Evolutionary conservation across 176 grass and related monocot genomes (phyloP).

Genomic region (Oryza australiensis): DNA sequence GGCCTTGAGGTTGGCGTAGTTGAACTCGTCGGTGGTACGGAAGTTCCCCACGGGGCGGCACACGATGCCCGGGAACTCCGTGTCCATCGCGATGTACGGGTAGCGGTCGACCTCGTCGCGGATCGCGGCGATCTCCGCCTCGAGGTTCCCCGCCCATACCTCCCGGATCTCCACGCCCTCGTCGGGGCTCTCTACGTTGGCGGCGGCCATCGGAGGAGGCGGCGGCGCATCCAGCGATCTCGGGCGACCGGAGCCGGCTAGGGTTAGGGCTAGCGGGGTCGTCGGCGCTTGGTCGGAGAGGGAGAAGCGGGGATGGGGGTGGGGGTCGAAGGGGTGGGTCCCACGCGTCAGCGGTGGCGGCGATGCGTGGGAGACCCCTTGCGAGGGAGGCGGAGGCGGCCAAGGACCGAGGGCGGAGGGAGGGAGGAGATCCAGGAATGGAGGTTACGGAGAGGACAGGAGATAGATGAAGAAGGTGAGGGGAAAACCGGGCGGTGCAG

Average conservation of each 20-base stretch:
- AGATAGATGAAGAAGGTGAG: not conserved
- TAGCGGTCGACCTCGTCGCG: constrained; percentile 54
- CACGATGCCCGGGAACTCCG: constrained; percentile 80
- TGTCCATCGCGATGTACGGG: constrained; percentile 77
- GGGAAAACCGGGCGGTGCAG: too few species aligned
- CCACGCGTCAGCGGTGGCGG: constrained; percentile 37
- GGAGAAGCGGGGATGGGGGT: not conserved
- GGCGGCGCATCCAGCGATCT: constrained; percentile 42
- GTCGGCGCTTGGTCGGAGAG: not conserved
- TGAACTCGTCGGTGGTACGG: constrained; percentile 30
- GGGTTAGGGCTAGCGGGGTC: constrained; percentile 29
- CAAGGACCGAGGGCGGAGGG: not conserved
- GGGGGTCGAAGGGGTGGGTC: not conserved
- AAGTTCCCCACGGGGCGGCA: constrained; percentile 29
- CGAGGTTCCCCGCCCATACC: constrained; percentile 69
- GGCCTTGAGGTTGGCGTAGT: constrained; percentile 61
- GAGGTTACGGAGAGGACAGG: not conserved
- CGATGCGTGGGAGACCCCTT: not conserved
- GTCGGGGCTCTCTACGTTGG: constrained; percentile 12
- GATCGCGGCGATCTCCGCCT: constrained; percentile 70
- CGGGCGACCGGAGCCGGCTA: not conserved
- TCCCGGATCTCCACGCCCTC: constrained; percentile 71
- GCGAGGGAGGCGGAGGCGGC: not conserved
- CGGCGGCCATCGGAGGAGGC: constrained; percentile 41
- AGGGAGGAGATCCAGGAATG: not conserved